Conservation (phyloP, 352 stramenopile genomes). For the Ophiocytium majus region DNA sequence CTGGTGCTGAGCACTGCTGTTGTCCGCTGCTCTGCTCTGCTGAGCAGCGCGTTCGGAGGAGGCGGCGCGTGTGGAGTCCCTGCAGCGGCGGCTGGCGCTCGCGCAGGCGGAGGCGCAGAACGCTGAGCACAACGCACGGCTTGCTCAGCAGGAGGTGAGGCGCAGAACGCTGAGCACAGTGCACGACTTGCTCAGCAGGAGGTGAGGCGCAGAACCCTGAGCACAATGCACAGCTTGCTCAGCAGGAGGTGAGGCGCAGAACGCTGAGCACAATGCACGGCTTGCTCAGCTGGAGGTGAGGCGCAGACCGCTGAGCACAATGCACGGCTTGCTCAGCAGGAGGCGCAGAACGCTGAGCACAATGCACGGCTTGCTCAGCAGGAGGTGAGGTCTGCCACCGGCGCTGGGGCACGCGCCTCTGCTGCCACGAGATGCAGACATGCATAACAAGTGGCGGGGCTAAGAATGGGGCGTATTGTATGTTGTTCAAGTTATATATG, state of each 20-base stretch:
- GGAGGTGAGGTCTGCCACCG: too few species aligned
- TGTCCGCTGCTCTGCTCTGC: too few species aligned
- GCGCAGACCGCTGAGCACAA: not conserved
- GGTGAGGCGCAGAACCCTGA: not conserved
- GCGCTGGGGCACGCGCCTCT: too few species aligned
- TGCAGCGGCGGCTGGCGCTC: not conserved
- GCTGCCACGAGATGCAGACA: too few species aligned
- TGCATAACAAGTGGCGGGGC: too few species aligned
- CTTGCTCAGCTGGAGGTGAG: not conserved
- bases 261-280: not conserved
- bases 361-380: not conserved
- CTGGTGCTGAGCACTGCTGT: too few species aligned
- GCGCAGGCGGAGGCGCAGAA: not conserved
- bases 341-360: not conserved
- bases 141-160: not conserved
- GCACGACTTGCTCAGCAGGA: not conserved
- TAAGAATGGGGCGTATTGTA: too few species aligned
- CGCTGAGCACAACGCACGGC: not conserved
- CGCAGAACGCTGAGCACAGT: not conserved
- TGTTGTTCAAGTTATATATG: too few species aligned
- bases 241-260: not conserved
- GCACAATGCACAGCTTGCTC: not conserved
- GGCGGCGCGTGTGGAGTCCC: not conserved
- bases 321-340: not conserved
- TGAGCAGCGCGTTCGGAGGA: not conserved